Base-by-base conservation (phyloP, 352 stramenopile species). In the Globisporangium viniferum region DNA sequence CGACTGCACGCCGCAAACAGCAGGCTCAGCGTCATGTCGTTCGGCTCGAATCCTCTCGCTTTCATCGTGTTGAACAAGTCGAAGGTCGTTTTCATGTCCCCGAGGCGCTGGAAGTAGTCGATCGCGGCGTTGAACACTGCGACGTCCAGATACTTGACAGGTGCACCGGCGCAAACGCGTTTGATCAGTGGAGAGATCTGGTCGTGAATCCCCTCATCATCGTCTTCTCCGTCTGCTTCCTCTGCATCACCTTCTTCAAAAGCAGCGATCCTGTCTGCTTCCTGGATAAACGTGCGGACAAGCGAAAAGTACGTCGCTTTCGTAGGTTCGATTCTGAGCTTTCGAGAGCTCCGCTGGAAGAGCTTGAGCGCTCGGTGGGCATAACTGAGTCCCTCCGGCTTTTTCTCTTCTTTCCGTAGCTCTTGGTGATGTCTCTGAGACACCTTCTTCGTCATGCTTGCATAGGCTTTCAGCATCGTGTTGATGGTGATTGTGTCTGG, bases 71-170 rank as follows among this genome's bases (percentile, higher is more conserved):
- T 85, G 66, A 86, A 91, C 46, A 91, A 54, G 22, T 81, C 67
- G 59, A 91, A 88, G 0, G 73, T 75, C 48, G 66, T 59, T 15
- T 87, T 70, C 7, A 79, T 69, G 14, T 91, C 74, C n/a, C 77
- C 76, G n/a, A 78, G 64, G 15, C 67, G 75, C 18, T 88, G 75
- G 27, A 86, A 86, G 57, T 78, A 90, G 60, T 91, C 84, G 48
- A 94, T 79, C 2, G 74, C 84, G 29, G 84, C 79, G 63, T 92
- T 92, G 39, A 87, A 84, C 31, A 91, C 86, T 20, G 75, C 77
- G 15, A 74, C 56, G 20, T 88, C 75, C 24, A 94, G 51, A 18
- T 67, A 70, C 14, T 69, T 35, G 5, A 67, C 9, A 0, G 79
- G 74, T 10, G 78, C 77, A 20, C 84, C 73, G 29, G 62, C 70